Evolutionary conservation across 345 rosid species (phyloP).

Genomic region (Anastatica hierochuntica): DNA sequence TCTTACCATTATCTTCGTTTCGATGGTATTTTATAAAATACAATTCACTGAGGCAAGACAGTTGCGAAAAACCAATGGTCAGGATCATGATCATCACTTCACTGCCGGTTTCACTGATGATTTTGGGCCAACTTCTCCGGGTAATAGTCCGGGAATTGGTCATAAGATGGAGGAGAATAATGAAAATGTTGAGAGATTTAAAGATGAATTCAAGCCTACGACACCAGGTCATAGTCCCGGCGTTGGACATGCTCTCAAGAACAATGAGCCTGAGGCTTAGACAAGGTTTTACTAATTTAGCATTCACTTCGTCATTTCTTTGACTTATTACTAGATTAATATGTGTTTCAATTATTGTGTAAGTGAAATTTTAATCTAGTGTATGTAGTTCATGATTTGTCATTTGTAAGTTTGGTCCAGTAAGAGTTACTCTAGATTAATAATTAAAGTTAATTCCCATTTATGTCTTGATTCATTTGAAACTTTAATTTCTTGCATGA

Average conservation of each 20-base stretch:
- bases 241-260: conserved; percentile 18
- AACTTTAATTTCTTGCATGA: too few relatives aligned
- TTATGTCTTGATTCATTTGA: neutral
- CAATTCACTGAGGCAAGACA: conserved; percentile 7
- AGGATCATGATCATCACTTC: conserved; percentile 10
- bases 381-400: neutral
- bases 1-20: conserved; percentile 3
- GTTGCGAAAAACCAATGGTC: neutral
- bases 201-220: conserved; percentile 32
- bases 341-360: neutral
- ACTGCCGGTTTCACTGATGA: conserved; percentile 14
- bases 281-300: neutral
- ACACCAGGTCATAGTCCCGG: conserved; percentile 18
- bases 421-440: neutral
- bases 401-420: conserved; percentile 10
- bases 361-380: conserved; percentile 3
- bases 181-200: neutral
- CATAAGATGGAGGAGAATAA: conserved; percentile 16
- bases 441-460: neutral
- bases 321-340: neutral
- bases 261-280: conserved; percentile 27
- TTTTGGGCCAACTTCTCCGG: conserved; percentile 33
- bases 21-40: neutral
- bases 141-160: conserved; percentile 39
- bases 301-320: neutral